Conservation (phyloP, 805 yeast species). For the Hanseniaspora clermontiae region DNA sequence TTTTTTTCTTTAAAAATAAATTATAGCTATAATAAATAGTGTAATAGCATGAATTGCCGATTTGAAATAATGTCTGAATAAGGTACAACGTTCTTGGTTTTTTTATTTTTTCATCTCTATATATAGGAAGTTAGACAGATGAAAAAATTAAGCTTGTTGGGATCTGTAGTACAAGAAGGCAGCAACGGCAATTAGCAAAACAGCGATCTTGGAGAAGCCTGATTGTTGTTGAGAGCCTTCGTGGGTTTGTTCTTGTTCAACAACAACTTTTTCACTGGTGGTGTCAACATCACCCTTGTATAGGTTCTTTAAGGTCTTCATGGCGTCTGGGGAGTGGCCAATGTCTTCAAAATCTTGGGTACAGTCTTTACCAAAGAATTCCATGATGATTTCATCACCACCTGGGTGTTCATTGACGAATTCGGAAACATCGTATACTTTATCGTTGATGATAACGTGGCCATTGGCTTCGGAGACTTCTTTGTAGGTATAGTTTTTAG, state of each 20-base stretch:
- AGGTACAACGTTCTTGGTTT: neutral
- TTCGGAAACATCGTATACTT: constrained; percentile 71
- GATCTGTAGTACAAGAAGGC: constrained; percentile 23
- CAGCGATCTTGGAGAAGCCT: constrained; percentile 52
- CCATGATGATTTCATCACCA: constrained; percentile 69
- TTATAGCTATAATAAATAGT: neutral
- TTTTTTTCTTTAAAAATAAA: neutral
- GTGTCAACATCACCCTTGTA: constrained; percentile 72
- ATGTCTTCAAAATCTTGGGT: constrained; percentile 77
- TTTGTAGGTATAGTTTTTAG: constrained; percentile 45
- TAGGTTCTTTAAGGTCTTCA: constrained; percentile 54
- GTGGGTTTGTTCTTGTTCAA: constrained; percentile 35
- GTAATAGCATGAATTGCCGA: neutral
- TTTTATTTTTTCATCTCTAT: neutral
- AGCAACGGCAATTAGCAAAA: constrained; percentile 55
- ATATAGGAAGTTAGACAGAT: neutral
- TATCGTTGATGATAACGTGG: constrained; percentile 78
- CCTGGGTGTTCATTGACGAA: constrained; percentile 53
- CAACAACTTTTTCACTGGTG: constrained; percentile 31
- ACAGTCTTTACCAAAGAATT: constrained; percentile 73
- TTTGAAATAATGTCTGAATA: neutral
- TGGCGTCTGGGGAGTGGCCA: constrained; percentile 96
- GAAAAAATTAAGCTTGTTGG: neutral
- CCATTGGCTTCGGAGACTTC: constrained; percentile 62
- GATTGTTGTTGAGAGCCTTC: constrained; percentile 41